A percentile compares a stretch with the other conserved stretches of the same genome.
These are phyloP conservation scores for Boletus sensibilis DNA, from an alignment of 768 basidiomycete genomes.

Conservation along the genomic window DNA sequence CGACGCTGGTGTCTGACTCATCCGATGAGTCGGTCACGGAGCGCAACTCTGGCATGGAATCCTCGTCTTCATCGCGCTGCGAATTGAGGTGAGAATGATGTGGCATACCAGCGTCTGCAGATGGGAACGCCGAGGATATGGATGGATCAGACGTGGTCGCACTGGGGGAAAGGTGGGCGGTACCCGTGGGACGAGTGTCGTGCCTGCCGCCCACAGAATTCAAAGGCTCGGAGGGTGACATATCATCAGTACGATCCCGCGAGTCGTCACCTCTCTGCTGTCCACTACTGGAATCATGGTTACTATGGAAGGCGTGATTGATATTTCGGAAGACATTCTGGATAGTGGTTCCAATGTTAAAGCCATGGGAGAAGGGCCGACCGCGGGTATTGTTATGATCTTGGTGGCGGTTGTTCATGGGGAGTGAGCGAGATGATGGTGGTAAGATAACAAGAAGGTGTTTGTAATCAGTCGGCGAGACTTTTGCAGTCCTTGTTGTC, in stretches of 20 bases:
- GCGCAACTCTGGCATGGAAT: conserved; percentile 43
- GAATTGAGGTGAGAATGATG: background rate
- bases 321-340: conserved; percentile 33
- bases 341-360: conserved; percentile 28
- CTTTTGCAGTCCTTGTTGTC: background rate
- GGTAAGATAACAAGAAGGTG: conserved; percentile 19
- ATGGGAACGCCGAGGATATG: background rate
- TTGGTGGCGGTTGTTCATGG: conserved; percentile 21
- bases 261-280: background rate
- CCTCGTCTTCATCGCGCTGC: conserved; percentile 32
- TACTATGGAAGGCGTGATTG: conserved; percentile 30
- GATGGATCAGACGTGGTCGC: background rate
- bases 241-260: background rate
- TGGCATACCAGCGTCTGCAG: conserved; percentile 8
- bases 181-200: background rate
- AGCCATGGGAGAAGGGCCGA: conserved; percentile 14
- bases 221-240: conserved; percentile 6
- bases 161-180: conserved; percentile 1
- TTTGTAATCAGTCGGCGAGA: conserved; percentile 7
- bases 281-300: conserved; percentile 3
- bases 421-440: conserved; percentile 7
- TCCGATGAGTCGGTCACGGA: conserved; percentile 40
- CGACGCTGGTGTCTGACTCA: conserved; percentile 32
- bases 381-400: conserved; percentile 6
- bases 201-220: background rate